Conservation (phyloP, 805 yeast species). For the Yarrowia sp. region DNA sequence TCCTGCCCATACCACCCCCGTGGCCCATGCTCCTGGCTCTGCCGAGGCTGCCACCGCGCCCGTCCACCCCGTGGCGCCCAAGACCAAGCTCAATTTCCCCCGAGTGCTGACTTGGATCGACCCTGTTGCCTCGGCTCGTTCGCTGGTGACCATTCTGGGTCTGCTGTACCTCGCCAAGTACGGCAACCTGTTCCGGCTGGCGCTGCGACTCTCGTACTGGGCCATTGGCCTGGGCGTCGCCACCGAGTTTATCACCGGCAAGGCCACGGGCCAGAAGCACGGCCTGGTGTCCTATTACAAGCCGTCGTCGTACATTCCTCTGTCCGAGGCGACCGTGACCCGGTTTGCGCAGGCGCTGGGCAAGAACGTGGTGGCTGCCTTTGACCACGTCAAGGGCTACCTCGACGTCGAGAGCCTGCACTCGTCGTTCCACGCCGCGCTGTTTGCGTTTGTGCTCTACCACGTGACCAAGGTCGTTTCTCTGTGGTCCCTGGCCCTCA, state of each 20-base stretch:
- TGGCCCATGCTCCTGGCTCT: slow-evolving; percentile 18
- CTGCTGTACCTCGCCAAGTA: slow-evolving; percentile 46
- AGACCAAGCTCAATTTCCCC: slow-evolving; percentile 33
- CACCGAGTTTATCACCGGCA: slow-evolving; percentile 73
- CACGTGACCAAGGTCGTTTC: slow-evolving; percentile 74
- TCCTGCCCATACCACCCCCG: background rate
- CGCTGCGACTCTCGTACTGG: slow-evolving; percentile 48
- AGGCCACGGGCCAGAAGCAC: slow-evolving; percentile 58
- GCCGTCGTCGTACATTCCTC: slow-evolving; percentile 53
- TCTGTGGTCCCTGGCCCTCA: slow-evolving; percentile 61
- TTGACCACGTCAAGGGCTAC: slow-evolving; percentile 39
- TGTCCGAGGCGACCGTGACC: slow-evolving; percentile 42
- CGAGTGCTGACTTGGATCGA: slow-evolving; percentile 67
- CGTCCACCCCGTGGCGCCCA: slow-evolving; percentile 3
- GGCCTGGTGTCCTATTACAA: slow-evolving; percentile 78
- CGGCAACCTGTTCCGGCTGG: slow-evolving; percentile 36
- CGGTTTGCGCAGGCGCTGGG: slow-evolving; percentile 44
- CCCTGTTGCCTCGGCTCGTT: slow-evolving; percentile 74
- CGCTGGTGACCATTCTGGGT: slow-evolving; percentile 51
- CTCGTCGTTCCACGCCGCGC: slow-evolving; percentile 70
- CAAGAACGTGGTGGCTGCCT: slow-evolving; percentile 32
- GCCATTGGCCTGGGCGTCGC: slow-evolving; percentile 63
- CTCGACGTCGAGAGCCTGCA: slow-evolving; percentile 66
- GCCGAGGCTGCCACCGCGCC: slow-evolving; percentile 5
- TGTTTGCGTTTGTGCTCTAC: slow-evolving; percentile 60